These are phyloP conservation scores for Rhizophagus sp. DNA, from an alignment of 192 early-diverging fungal species.

Conservation along the genomic window DNA sequence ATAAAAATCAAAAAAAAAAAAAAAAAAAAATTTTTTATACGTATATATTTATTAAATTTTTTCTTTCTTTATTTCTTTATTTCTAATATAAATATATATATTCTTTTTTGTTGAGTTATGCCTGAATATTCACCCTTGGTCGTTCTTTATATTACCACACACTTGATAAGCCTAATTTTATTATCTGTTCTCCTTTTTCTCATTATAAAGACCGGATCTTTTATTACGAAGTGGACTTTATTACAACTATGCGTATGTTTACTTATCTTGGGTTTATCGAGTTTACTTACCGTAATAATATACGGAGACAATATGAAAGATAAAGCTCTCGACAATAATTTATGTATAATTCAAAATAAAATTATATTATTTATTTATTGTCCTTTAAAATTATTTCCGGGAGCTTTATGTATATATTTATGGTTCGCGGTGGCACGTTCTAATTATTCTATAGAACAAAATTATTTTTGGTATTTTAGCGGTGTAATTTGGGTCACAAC, in stretches of 20 bases:
- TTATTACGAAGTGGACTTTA: not conserved
- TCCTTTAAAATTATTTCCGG: slow-evolving; percentile 1
- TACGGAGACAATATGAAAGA: not conserved
- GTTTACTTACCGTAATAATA: not conserved
- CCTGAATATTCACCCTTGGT: not conserved
- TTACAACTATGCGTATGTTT: slow-evolving; percentile 13
- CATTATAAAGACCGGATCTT: not conserved
- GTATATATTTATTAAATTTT: not conserved
- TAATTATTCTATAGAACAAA: slow-evolving; percentile 3
- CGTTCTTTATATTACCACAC: not conserved
- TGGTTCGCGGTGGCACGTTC: not conserved
- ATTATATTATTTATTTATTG: not conserved
- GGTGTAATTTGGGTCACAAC: not conserved
- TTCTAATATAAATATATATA: too few species aligned
- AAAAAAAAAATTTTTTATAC: too few species aligned
- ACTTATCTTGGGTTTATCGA: not conserved
- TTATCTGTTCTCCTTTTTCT: not conserved
- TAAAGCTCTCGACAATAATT: too few species aligned
- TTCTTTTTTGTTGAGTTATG: not conserved
- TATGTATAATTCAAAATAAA: slow-evolving; percentile 20
- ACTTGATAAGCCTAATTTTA: not conserved
- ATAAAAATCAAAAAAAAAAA: too few species aligned
- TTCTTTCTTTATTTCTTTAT: not conserved
- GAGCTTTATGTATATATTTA: not conserved
- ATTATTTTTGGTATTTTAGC: not conserved